phyloP scores from a whole-genome alignment of 2,329 filamentous ascomycete species.

The Anisogramma anomala region DNA sequence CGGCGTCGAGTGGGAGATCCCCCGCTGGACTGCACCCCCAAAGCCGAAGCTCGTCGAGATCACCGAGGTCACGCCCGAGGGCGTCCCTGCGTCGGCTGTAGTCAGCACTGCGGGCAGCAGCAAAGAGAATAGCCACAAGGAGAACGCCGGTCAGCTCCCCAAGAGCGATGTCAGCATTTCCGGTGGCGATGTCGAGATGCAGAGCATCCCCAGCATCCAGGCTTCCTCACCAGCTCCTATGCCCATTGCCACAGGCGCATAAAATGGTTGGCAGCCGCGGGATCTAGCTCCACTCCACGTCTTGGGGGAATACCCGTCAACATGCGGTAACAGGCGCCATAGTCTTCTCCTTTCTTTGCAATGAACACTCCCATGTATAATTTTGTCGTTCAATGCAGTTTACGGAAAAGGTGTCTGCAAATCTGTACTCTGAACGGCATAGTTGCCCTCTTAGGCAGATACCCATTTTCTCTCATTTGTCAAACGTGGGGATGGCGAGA shows the following conservation, averaged over 20 bases:
- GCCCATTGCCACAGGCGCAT: slow-evolving; percentile 34
- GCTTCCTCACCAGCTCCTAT: slow-evolving; percentile 41
- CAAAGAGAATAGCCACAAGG: slow-evolving; percentile 51
- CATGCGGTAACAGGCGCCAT: neutral
- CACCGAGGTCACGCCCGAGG: slow-evolving; percentile 31
- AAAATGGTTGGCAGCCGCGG: neutral
- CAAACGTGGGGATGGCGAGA: neutral
- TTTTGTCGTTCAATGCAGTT: neutral
- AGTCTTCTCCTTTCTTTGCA: neutral
- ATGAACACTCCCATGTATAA: neutral
- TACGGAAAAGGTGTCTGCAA: too few species aligned
- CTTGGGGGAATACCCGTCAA: neutral
- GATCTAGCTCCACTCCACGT: neutral
- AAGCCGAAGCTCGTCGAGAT: slow-evolving; percentile 39
- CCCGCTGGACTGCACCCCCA: slow-evolving; percentile 70
- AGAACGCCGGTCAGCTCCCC: slow-evolving; percentile 35
- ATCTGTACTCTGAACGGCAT: too few species aligned
- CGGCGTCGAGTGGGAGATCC: slow-evolving; percentile 69
- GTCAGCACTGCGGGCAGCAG: slow-evolving; percentile 37
- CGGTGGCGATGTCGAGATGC: slow-evolving; percentile 40
- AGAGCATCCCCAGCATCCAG: slow-evolving; percentile 37
- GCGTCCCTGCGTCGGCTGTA: slow-evolving; percentile 34
- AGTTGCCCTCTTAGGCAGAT: neutral
- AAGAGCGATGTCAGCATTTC: slow-evolving; percentile 34
- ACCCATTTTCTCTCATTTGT: neutral